Conservation (phyloP, 2,329 filamentous ascomycete genomes). For the Torrubiella hemipterigena region DNA sequence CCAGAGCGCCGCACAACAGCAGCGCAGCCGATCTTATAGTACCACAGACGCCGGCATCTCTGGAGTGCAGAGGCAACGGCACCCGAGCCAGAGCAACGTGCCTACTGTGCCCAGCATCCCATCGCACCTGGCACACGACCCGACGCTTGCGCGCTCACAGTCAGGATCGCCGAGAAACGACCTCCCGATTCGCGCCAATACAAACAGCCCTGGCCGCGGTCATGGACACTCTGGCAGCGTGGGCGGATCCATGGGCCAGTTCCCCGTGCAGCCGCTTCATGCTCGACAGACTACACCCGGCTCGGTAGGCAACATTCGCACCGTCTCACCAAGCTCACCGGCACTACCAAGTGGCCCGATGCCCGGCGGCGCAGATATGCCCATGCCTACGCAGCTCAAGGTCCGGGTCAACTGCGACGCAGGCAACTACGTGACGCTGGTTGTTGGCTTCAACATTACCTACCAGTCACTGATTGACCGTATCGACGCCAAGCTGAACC, state of each 20-base stretch:
- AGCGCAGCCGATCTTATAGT: slow-evolving; percentile 80
- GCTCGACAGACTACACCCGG: slow-evolving; percentile 33
- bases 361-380: slow-evolving; percentile 35
- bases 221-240: slow-evolving; percentile 36
- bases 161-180: slow-evolving; percentile 66
- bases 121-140: slow-evolving; percentile 51
- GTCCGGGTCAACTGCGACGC: slow-evolving; percentile 85
- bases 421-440: slow-evolving; percentile 85
- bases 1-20: slow-evolving; percentile 48
- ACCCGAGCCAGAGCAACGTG: slow-evolving; percentile 42
- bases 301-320: slow-evolving; percentile 23
- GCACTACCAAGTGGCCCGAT: slow-evolving; percentile 15
- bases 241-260: slow-evolving; percentile 41
- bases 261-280: slow-evolving; percentile 42
- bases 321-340: slow-evolving; percentile 32
- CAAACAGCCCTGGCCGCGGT: slow-evolving; percentile 55
- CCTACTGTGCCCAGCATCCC: slow-evolving; percentile 69
- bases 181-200: slow-evolving; percentile 55
- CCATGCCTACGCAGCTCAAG: slow-evolving; percentile 67
- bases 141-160: slow-evolving; percentile 63
- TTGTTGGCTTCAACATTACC: slow-evolving; percentile 89
- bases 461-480: slow-evolving; percentile 90
- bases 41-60: slow-evolving; percentile 84
- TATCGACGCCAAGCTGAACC: slow-evolving; percentile 87
- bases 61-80: slow-evolving; percentile 42